Evolutionary conservation across 768 basidiomycete genomes (phyloP).

Genomic region (Boletales sp.): DNA sequence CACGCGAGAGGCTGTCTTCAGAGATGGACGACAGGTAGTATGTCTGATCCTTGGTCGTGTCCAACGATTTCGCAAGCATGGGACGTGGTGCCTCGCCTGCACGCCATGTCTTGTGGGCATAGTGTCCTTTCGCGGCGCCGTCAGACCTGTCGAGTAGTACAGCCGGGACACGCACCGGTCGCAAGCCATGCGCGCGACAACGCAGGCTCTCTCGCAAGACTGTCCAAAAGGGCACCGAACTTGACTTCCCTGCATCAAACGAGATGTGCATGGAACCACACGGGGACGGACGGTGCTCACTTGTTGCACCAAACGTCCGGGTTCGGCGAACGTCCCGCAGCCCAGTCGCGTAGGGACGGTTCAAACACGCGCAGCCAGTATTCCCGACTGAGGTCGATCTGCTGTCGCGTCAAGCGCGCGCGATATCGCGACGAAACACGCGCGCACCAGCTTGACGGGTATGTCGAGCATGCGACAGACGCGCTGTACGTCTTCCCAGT

Average conservation of each 20-base stretch:
- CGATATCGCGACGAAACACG: not conserved
- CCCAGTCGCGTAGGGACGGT: conserved; percentile 77
- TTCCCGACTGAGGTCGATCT: conserved; percentile 86
- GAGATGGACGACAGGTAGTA: conserved; percentile 84
- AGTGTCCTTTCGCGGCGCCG: conserved; percentile 59
- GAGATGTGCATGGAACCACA: not conserved
- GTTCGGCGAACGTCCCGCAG: conserved; percentile 79
- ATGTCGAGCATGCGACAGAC: conserved; percentile 74
- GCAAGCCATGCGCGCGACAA: conserved; percentile 65
- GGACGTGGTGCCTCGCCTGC: conserved; percentile 35
- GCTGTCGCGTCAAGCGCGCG: conserved; percentile 1
- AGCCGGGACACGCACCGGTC: conserved; percentile 50
- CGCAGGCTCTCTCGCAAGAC: conserved; percentile 37
- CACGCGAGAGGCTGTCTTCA: conserved; percentile 58
- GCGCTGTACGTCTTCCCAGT: conserved; percentile 86
- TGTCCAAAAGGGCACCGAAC: conserved; percentile 78
- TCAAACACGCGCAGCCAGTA: conserved; percentile 94
- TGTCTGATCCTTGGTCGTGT: conserved; percentile 81
- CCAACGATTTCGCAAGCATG: conserved; percentile 50
- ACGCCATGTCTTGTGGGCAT: conserved; percentile 69
- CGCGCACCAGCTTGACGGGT: conserved; percentile 64
- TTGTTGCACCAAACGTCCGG: conserved; percentile 92
- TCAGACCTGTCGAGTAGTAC: not conserved
- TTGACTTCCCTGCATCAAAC: conserved; percentile 69
- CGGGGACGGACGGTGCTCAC: conserved; percentile 33